phyloP scores from a whole-genome alignment of 2,329 filamentous ascomycete species.

The Aspergillus sp. region DNA sequence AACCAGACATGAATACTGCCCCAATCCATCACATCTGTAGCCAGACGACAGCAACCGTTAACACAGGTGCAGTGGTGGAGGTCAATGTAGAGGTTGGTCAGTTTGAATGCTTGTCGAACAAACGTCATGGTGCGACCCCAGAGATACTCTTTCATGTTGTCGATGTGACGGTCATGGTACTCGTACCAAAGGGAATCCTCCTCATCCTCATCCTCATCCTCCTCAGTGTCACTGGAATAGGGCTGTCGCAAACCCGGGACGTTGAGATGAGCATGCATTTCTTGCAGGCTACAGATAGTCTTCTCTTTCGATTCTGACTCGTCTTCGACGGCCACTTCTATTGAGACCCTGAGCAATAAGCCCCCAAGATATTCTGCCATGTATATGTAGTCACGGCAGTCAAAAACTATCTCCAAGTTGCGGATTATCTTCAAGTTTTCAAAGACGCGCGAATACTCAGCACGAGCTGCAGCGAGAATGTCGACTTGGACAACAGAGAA shows the following conservation, averaged over 20 bases:
- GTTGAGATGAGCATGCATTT: background rate
- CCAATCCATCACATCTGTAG: conserved; percentile 12
- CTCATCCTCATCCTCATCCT: background rate
- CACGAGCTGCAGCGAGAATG: conserved; percentile 6
- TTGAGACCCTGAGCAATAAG: background rate
- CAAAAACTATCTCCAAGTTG: conserved; percentile 14
- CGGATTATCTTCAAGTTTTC: conserved; percentile 11
- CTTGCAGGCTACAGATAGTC: background rate
- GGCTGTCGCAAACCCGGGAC: background rate
- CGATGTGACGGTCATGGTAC: conserved; percentile 7
- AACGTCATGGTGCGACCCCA: conserved; percentile 18
- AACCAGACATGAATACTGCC: conserved; percentile 12
- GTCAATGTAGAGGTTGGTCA: conserved; percentile 13
- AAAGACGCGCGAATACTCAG: conserved; percentile 5
- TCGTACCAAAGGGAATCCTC: too few relatives aligned
- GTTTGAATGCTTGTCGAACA: conserved; percentile 13
- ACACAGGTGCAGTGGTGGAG: conserved; percentile 12
- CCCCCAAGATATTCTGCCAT: conserved; percentile 4
- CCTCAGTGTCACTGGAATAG: background rate
- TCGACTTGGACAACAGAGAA: conserved; percentile 16
- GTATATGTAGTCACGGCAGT: conserved; percentile 14
- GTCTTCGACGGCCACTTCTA: background rate
- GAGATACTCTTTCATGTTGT: conserved; percentile 14
- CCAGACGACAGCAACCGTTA: conserved; percentile 15
- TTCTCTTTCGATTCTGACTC: background rate